Evolutionary conservation across 148 eudicot genomes (phyloP).

Genomic region (Selenicereus undatus): DNA sequence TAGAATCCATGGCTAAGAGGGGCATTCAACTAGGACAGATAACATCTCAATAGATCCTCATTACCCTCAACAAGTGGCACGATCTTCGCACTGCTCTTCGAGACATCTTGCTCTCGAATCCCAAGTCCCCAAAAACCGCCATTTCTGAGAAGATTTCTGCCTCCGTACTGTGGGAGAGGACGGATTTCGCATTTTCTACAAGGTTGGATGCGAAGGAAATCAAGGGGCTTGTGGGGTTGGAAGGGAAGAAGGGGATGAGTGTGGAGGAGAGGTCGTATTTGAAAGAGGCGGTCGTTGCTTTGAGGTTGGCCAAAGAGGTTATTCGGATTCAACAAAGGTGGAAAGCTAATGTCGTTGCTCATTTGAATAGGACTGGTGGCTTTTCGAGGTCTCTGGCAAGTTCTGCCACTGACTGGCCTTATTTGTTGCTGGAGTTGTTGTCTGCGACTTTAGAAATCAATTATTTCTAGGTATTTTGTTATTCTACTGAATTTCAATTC

Average conservation of each 20-base stretch:
- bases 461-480: slow-evolving; percentile 66
- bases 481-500: neutral
- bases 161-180: slow-evolving; percentile 71
- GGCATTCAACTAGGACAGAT: slow-evolving; percentile 65
- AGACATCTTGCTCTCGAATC: slow-evolving; percentile 29
- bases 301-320: slow-evolving; percentile 83
- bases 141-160: slow-evolving; percentile 33
- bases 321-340: slow-evolving; percentile 65
- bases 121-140: slow-evolving; percentile 25
- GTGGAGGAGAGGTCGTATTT: slow-evolving; percentile 58
- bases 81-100: slow-evolving; percentile 48
- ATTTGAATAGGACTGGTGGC: slow-evolving; percentile 66
- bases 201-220: slow-evolving; percentile 43
- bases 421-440: slow-evolving; percentile 81
- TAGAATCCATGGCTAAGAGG: slow-evolving; percentile 64
- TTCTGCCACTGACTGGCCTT: slow-evolving; percentile 94
- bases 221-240: slow-evolving; percentile 44
- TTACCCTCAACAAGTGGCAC: slow-evolving; percentile 79
- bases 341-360: slow-evolving; percentile 63
- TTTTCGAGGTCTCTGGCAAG: slow-evolving; percentile 69
- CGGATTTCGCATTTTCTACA: slow-evolving; percentile 51
- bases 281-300: slow-evolving; percentile 66
- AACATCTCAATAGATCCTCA: slow-evolving; percentile 70
- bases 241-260: slow-evolving; percentile 39
- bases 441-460: slow-evolving; percentile 72